A percentile compares a stretch with the other conserved stretches of the same genome.
Evolutionary conservation across 768 basidiomycete species (phyloP).

Genomic region (Rubroboletus pulcherrimus): DNA sequence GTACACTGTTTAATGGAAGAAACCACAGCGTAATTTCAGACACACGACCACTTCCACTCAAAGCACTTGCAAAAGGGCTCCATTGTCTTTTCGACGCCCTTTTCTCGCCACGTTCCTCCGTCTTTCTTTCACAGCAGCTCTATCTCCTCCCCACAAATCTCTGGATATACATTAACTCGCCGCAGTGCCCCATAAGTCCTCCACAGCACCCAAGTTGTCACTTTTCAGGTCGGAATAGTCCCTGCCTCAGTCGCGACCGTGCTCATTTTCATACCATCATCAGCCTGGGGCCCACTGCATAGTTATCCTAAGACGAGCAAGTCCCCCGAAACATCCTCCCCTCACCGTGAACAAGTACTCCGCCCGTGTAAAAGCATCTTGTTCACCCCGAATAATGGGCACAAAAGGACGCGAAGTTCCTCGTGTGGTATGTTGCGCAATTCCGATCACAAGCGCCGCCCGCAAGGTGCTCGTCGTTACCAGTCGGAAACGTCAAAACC

Average conservation of each 20-base stretch:
- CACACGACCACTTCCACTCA: conserved; percentile 33
- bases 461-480: conserved; percentile 82
- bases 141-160: background rate
- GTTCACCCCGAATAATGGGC: conserved; percentile 32
- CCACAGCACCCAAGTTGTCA: conserved; percentile 2
- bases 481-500: conserved; percentile 73
- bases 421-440: conserved; percentile 87
- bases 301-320: background rate
- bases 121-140: conserved; percentile 10
- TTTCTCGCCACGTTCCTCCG: background rate
- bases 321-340: background rate
- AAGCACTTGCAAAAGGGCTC: conserved; percentile 19
- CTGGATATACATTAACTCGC: conserved; percentile 6
- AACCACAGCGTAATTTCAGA: conserved; percentile 34
- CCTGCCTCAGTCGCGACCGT: background rate
- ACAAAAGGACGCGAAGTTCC: conserved; percentile 78
- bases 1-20: conserved; percentile 18
- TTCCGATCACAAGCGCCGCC: conserved; percentile 70
- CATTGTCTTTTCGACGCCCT: conserved; percentile 2
- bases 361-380: background rate
- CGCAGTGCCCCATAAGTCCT: conserved; percentile 11
- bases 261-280: conserved; percentile 10
- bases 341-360: background rate
- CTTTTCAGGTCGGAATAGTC: conserved; percentile 8
- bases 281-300: background rate